Percentiles rank a stretch among this genome's conserved stretches.
Conservation (phyloP, 2,329 filamentous ascomycete genomes). For the Penicillium freii region DNA sequence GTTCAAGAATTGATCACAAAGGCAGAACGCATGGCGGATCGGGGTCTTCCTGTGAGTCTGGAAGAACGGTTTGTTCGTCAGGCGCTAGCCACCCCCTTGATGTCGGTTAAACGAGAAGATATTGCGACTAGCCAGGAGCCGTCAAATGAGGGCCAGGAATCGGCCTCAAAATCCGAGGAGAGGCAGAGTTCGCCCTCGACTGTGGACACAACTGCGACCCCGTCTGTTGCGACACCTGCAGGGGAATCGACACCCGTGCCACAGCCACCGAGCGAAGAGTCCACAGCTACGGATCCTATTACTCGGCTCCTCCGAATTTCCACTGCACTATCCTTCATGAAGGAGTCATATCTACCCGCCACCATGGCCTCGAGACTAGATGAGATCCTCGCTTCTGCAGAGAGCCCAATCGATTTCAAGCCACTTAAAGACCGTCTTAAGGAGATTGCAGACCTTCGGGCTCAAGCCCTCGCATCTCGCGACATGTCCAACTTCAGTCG, state of each 20-base stretch:
- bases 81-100: constrained; percentile 71
- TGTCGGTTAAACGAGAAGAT: constrained; percentile 63
- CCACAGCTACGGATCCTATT: constrained; percentile 36
- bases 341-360: constrained; percentile 49
- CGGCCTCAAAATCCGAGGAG: constrained; percentile 26
- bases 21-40: constrained; percentile 64
- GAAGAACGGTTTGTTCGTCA: constrained; percentile 81
- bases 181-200: constrained; percentile 34
- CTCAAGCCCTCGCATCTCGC: constrained; percentile 68
- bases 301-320: constrained; percentile 48
- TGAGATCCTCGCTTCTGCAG: constrained; percentile 36
- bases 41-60: constrained; percentile 71
- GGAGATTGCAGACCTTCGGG: constrained; percentile 64
- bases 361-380: constrained; percentile 40
- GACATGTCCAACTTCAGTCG: constrained; percentile 50
- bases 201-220: constrained; percentile 36
- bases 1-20: constrained; percentile 65
- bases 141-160: constrained; percentile 26
- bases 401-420: constrained; percentile 62
- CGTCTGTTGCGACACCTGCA: constrained; percentile 38
- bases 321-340: constrained; percentile 51
- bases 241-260: constrained; percentile 40
- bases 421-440: constrained; percentile 69
- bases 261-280: constrained; percentile 34
- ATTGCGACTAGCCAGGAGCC: constrained; percentile 28